Conservation (phyloP, 78 protist species). For the Chrysochromulina parva region DNA sequence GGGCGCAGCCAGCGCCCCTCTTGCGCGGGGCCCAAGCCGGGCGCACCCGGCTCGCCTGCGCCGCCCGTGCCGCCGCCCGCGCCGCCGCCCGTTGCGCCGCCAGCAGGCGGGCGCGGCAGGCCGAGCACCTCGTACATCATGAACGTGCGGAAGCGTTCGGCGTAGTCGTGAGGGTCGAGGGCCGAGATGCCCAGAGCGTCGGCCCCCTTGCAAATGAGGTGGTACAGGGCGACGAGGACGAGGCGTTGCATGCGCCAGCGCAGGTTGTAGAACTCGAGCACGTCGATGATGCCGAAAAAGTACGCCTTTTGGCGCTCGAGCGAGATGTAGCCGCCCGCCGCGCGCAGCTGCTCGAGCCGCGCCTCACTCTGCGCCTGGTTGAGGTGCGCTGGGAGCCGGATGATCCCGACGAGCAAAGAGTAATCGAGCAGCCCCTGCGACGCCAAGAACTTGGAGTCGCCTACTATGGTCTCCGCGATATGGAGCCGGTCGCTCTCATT, state of each 20-base stretch:
- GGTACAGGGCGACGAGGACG: neutral
- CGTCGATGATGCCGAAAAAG: conserved; percentile 17
- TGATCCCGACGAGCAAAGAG: neutral
- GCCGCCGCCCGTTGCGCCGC: neutral
- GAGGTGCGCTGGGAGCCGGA: neutral
- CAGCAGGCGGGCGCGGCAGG: neutral
- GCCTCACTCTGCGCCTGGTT: neutral
- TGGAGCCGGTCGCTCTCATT: neutral
- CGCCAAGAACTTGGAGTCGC: neutral
- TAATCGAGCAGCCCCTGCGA: neutral
- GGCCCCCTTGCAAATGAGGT: too few species aligned
- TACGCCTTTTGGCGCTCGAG: neutral
- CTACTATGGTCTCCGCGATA: neutral
- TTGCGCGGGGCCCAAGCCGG: neutral
- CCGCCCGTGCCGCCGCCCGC: neutral
- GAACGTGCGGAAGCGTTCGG: neutral
- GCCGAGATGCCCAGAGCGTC: neutral
- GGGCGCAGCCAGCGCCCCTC: neutral
- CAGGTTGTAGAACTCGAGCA: neutral
- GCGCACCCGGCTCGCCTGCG: neutral
- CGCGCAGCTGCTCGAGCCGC: neutral
- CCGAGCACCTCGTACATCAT: neutral
- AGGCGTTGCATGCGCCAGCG: neutral
- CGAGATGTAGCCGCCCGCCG: neutral
- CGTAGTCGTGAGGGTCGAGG: neutral